These are phyloP conservation scores for Geosmithia putterillii DNA, from an alignment of 2,329 filamentous ascomycete genomes.

Conservation along the genomic window DNA sequence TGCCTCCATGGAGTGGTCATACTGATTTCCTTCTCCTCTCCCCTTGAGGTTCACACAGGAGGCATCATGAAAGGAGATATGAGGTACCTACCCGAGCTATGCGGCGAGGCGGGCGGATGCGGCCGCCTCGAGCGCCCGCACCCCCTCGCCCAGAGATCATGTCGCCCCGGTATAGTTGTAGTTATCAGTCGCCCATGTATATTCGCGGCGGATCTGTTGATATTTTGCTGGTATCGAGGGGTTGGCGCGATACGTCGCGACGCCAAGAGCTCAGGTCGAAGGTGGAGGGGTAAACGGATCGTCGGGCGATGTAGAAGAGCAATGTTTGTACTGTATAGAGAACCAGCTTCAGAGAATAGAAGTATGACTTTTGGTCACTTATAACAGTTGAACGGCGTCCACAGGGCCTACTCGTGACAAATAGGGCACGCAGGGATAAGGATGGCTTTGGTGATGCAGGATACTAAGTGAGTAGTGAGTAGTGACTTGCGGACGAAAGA, in stretches of 20 bases:
- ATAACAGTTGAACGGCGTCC: background rate
- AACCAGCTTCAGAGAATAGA: too few relatives aligned
- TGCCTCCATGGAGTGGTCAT: too few relatives aligned
- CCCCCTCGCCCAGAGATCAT: constrained; percentile 39
- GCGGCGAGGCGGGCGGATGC: constrained; percentile 30
- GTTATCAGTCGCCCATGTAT: background rate
- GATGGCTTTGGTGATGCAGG: background rate
- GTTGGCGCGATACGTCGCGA: background rate
- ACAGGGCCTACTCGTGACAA: too few relatives aligned
- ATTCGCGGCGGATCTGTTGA: background rate
- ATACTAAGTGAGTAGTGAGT: too few relatives aligned
- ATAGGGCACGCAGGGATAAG: background rate
- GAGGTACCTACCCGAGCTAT: constrained; percentile 24
- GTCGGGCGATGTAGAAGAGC: background rate
- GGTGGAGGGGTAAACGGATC: background rate
- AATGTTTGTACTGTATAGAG: too few relatives aligned
- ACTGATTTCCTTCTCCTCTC: too few relatives aligned
- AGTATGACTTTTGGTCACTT: too few relatives aligned
- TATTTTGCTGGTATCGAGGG: background rate
- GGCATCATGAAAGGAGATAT: background rate
- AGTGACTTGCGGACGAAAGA: too few relatives aligned
- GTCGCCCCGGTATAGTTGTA: background rate
- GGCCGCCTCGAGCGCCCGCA: constrained; percentile 22
- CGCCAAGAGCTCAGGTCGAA: background rate
- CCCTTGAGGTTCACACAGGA: too few relatives aligned